Evolutionary conservation across 139 green algal species (phyloP), one percentile per base, ranked within the genome.

Genomic region (Chlorella sp.): DNA sequence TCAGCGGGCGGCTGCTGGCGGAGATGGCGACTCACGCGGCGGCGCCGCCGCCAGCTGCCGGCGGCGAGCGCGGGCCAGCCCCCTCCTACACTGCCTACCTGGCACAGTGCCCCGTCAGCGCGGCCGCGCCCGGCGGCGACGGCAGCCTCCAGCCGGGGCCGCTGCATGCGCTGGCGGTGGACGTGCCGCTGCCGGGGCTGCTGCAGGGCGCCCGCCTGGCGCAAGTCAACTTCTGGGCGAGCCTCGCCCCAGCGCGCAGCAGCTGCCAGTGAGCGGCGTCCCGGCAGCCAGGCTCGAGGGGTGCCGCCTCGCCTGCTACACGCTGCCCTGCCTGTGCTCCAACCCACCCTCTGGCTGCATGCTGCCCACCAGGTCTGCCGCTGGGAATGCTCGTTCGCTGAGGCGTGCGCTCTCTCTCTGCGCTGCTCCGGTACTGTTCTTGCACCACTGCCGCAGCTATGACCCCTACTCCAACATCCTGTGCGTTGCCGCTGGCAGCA

Each of bases 401-500:
- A 60, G 19, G 19, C 23, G n/a, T 29, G 19, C 23, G 11, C 53
- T n/a, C 53, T 60, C 41, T n/a, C 29, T 41, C 11, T 40, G n/a
- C 11, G 5, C 58, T 64, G 66, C 66, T 61, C 45, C 7, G 25
- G 36, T 25, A 75, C 85, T n/a, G n/a, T n/a, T n/a, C n/a, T n/a
- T n/a, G 31, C 77, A 80, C 17, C 89, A 82, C 67, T 93, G 84
- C 61, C 74, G 90, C 15, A 93, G 97, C 81, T 94, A 95, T 62
- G 94, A 98, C 80, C 89, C 84, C 21, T 91, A 94, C 76, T 65
- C 89, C 17, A 96, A 97, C 78, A 78, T 97, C 53, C 80, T 96
- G 27, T 89, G 73, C 42, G 75, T 95, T 48, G 83, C 90, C 2
- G 35, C 48, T 0, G 94, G 90, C 59, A 25, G 23, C 71, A 97